phyloP scores from a whole-genome alignment of 768 basidiomycete genomes.

The Tylopilus rubrobrunneus region DNA sequence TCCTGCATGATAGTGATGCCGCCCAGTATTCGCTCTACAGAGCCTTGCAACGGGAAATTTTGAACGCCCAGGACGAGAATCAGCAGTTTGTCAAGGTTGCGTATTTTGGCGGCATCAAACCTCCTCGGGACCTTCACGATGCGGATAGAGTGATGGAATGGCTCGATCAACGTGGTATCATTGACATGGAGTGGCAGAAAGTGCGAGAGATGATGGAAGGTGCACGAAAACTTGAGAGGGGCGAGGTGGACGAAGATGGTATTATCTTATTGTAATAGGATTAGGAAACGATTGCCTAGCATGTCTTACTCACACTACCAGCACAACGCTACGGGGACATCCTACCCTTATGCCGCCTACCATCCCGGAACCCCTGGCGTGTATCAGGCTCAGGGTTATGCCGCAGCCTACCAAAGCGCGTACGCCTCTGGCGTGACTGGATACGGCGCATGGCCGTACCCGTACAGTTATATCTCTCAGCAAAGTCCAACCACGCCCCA shows the following conservation, averaged over 20 bases:
- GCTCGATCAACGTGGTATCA: conserved; percentile 66
- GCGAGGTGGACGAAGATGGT: conserved; percentile 32
- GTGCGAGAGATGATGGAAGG: conserved; percentile 72
- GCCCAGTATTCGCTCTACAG: conserved; percentile 63
- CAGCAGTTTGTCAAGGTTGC: conserved; percentile 55
- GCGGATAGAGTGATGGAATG: conserved; percentile 82
- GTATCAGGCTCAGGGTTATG: conserved; percentile 50
- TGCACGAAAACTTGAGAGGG: conserved; percentile 62
- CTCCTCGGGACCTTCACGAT: conserved; percentile 64
- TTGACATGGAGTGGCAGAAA: conserved; percentile 67
- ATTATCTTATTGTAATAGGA: not conserved
- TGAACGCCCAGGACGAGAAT: conserved; percentile 44
- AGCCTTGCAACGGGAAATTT: conserved; percentile 53
- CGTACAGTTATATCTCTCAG: conserved; percentile 56
- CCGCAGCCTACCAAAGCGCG: conserved; percentile 38
- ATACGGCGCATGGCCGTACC: conserved; percentile 68
- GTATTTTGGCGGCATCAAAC: conserved; percentile 47
- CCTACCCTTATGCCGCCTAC: conserved; percentile 66
- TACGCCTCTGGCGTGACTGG: conserved; percentile 67
- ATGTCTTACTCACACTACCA: conserved; percentile 38
- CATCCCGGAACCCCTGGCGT: conserved; percentile 43
- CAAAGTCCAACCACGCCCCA: conserved; percentile 25
- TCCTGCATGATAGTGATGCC: conserved; percentile 5
- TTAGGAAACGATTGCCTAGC: not conserved
- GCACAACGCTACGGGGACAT: conserved; percentile 42